These are phyloP conservation scores for Yamadazyma blattariae DNA, from an alignment of 1,139 yeast genomes.

Conservation along the genomic window DNA sequence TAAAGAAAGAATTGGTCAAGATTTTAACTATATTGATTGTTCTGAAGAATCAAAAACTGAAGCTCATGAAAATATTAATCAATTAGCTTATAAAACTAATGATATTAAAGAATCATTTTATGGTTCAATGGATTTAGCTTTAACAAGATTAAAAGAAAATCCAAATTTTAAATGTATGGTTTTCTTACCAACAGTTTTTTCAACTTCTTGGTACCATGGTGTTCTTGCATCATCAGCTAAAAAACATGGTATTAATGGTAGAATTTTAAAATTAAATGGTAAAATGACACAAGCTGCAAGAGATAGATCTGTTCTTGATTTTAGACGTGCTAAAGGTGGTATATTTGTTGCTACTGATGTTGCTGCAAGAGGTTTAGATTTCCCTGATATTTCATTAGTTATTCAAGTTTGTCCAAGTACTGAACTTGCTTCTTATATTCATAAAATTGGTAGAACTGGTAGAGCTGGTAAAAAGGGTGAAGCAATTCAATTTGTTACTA, in stretches of 20 bases:
- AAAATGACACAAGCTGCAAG: conserved; percentile 65
- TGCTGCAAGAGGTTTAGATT: conserved; percentile 96
- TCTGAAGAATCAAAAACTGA: conserved; percentile 73
- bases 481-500: conserved; percentile 51
- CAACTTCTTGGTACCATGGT: conserved; percentile 48
- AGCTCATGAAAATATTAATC: conserved; percentile 77
- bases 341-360: conserved; percentile 85
- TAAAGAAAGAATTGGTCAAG: conserved; percentile 56
- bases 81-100: conserved; percentile 53
- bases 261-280: conserved; percentile 53
- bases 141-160: conserved; percentile 16
- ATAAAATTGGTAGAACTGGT: conserved; percentile 95
- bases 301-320: conserved; percentile 53
- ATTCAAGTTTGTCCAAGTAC: conserved; percentile 75
- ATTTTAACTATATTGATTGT: conserved; percentile 71
- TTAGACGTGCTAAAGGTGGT: conserved; percentile 50
- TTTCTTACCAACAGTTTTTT: conserved; percentile 75
- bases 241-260: conserved; percentile 5
- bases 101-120: conserved; percentile 48
- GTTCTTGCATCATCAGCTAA: conserved; percentile 14
- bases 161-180: conserved; percentile 69
- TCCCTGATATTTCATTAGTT: conserved; percentile 81
- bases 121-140: conserved; percentile 46
- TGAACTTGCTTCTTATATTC: conserved; percentile 77
- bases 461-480: conserved; percentile 84